These are phyloP conservation scores for Umbelopsis vinacea DNA, from an alignment of 192 early-diverging fungal species.

Conservation along the genomic window DNA sequence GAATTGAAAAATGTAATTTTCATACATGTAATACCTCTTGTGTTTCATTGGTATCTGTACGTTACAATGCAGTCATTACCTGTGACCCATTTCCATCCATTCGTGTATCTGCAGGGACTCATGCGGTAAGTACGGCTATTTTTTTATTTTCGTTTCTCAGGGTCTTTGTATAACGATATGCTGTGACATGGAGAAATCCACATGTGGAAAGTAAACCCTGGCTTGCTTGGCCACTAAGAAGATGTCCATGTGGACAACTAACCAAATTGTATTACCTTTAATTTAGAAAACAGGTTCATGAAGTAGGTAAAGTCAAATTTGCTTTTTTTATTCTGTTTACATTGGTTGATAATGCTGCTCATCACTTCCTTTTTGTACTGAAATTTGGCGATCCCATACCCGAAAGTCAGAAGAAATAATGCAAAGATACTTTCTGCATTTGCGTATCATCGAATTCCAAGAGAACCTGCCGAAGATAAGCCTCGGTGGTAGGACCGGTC, in stretches of 20 bases:
- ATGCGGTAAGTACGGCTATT: background rate
- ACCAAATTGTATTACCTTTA: background rate
- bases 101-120: background rate
- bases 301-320: no score
- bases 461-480: background rate
- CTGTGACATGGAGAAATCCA: conserved; percentile 20
- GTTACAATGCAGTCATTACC: background rate
- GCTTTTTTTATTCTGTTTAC: no score
- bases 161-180: conserved; percentile 9
- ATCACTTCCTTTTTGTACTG: no score
- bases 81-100: background rate
- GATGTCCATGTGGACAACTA: background rate
- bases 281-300: background rate
- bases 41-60: background rate
- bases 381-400: no score
- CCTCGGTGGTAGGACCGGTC: background rate
- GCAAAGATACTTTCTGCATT: no score
- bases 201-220: conserved; percentile 13
- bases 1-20: no score
- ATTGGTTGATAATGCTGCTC: no score
- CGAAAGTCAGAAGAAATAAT: no score
- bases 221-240: background rate
- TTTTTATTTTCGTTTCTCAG: background rate
- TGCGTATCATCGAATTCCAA: no score
- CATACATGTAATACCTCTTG: background rate